phyloP scores from a whole-genome alignment of 352 stramenopile species.

The Pythium volutum region DNA sequence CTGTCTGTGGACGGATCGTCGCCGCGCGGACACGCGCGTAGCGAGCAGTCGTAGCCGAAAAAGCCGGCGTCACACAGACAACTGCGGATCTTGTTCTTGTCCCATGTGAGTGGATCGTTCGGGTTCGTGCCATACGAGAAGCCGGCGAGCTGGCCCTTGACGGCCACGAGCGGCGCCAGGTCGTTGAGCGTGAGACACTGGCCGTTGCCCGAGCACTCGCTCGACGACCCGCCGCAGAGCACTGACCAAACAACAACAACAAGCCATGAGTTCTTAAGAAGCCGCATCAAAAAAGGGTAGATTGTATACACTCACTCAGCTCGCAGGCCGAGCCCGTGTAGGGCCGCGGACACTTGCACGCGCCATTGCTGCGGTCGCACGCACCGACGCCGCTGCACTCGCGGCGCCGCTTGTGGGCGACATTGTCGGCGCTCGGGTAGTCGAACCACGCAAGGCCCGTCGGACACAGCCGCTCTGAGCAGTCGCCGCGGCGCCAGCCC shows the following conservation, averaged over 20 bases:
- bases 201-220: conserved; percentile 73
- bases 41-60: conserved; percentile 71
- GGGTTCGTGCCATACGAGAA: conserved; percentile 65
- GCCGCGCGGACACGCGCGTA: conserved; percentile 61
- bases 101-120: conserved; percentile 72
- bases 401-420: conserved; percentile 40
- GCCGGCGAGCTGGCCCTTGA: conserved; percentile 51
- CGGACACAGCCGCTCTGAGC: conserved; percentile 65
- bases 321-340: conserved; percentile 70
- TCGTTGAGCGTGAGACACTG: conserved; percentile 69
- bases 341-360: conserved; percentile 68
- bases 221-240: conserved; percentile 36
- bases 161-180: conserved; percentile 44
- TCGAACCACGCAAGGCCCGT: conserved; percentile 59
- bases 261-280: background rate
- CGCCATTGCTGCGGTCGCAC: conserved; percentile 64
- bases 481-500: conserved; percentile 76
- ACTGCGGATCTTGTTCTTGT: conserved; percentile 59
- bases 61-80: conserved; percentile 60
- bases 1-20: conserved; percentile 68
- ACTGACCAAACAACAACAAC: conserved; percentile 29
- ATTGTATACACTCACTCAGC: conserved; percentile 65
- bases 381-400: conserved; percentile 68
- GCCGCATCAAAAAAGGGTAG: background rate
- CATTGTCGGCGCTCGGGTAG: conserved; percentile 51